Evolutionary conservation across 805 yeast genomes (phyloP).

Genomic region (Clavispora fructus): DNA sequence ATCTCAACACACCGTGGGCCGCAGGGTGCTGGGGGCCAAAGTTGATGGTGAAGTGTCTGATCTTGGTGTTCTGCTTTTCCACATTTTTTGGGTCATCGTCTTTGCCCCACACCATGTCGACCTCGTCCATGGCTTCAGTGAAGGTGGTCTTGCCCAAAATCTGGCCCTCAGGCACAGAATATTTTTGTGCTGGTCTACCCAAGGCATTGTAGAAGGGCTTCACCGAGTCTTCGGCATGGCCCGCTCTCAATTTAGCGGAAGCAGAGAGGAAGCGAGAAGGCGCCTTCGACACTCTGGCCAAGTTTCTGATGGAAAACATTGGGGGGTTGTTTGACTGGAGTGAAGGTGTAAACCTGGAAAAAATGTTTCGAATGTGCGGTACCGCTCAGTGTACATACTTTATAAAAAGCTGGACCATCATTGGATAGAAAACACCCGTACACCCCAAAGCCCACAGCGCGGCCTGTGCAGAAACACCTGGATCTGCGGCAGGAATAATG

Average conservation of each 20-base stretch:
- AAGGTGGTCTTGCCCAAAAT: constrained; percentile 38
- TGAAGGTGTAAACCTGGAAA: constrained; percentile 7
- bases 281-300: constrained; percentile 11
- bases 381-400: neutral
- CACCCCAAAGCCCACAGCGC: constrained; percentile 2
- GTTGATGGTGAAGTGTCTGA: constrained; percentile 84
- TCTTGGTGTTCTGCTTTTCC: constrained; percentile 45
- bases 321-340: constrained; percentile 2
- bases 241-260: constrained; percentile 14
- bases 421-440: constrained; percentile 15
- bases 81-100: constrained; percentile 40
- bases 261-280: constrained; percentile 14
- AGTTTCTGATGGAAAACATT: constrained; percentile 14
- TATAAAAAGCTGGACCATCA: constrained; percentile 12
- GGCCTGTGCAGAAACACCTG: neutral
- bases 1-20: constrained; percentile 86
- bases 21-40: constrained; percentile 96
- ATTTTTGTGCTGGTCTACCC: constrained; percentile 33
- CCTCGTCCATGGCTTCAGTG: constrained; percentile 40
- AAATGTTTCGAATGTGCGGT: constrained; percentile 2
- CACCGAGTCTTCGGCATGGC: constrained; percentile 21
- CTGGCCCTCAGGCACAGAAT: constrained; percentile 25
- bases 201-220: constrained; percentile 34
- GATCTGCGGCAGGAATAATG: too few relatives aligned
- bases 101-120: constrained; percentile 40